Base-by-base conservation (phyloP, 2,329 filamentous ascomycete species). In the Pseudocercospora vitis region DNA sequence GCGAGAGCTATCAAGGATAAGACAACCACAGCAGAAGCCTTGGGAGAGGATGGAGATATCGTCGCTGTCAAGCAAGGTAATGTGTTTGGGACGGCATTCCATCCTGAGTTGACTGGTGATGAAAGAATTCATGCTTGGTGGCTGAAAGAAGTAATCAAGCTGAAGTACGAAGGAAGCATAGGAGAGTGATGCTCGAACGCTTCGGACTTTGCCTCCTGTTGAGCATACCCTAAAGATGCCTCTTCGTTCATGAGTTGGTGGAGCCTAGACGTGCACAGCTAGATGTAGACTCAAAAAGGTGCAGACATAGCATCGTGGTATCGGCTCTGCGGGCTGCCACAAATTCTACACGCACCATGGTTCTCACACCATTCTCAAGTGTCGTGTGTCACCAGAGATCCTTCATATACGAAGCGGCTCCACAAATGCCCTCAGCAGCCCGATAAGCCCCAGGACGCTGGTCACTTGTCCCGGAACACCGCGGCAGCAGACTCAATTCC, bases 11-110 rank as follows among this genome's bases (percentile, higher is more conserved):
- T 81, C 40, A 74, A 76, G 33, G 74, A 77, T 23, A 73, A 75
- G 55, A 71, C 72, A 18, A 73, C 74, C 37, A 75, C 76, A 7
- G 71, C 75, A n/a, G 70, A 76, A 21, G 70, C 75, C 4, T 70
- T 73, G 12, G 73, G 72, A 14, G 77, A 80, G 37, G 80, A 78
- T 2, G 82, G 86, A 2, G 88, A 95, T 62, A 92, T 97, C 48
- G 85, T 97, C 47, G 92, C 92, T 0, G 89, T 97, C 28, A 81
- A 82, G 60, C 91, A 97, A 73, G 89, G 87, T 0, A 96, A 96
- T 71, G 87, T 96, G 0, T 87, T 97, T 64, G 94, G 91, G 3
- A 96, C 88, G 2, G 96, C 91, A 66, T 99, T 97, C 68, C 94
- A 97, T 65, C 94, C 94, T 0, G 94, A 99, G 72, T 72, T 99